Base-by-base conservation (phyloP, 2,329 filamentous ascomycete species). In the Teratosphaeria pseudoeucalypti region DNA sequence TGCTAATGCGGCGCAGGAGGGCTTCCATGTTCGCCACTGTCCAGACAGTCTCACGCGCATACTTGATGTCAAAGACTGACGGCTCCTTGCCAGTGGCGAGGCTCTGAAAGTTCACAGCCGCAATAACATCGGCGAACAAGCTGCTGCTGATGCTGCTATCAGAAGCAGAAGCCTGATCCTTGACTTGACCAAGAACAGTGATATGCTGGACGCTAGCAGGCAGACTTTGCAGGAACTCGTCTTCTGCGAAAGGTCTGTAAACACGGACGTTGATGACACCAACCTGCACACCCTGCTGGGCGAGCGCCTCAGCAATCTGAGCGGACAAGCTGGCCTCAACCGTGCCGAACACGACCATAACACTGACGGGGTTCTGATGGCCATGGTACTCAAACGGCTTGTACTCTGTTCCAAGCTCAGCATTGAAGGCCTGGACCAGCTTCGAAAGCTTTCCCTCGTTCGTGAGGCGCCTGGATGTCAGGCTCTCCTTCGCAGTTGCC, bases 201-300 rank as follows among this genome's bases (percentile, higher is more conserved):
- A 99, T 81, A 63, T 82, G 88, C 75, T 84, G 85, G 54, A 86
- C 83, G 39, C 88, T 88, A 66, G 84, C 79, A 37, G 94, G 91
- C 32, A 99, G 82, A 11, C 84, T 83, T 65, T 87, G 85, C 63
- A 97, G 79, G 81, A 99, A 97, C 57, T 90, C 89, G 72, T 96
- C 91, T 77, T 99, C 94, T 34, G 94, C 85, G 70, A 99, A 97
- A 16, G 94, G 94, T 52, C 92, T 85, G 80, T 97, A 99, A 58
- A 99, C 82, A 64, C 94, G 88, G 54, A 97, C 92, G 68, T 90
- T 92, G 74, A 99, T 81, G 47, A 92, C 88, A 68, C 94, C 94
- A 62, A 96, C 83, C 76, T 86, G 90, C 71, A 83, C 82, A 64
- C 87, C 91, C 64, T 87, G 82, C 63, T 83, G 81, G 34, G 88